phyloP scores from a whole-genome alignment of 148 eudicot genomes.

The Rhododendron molle region DNA sequence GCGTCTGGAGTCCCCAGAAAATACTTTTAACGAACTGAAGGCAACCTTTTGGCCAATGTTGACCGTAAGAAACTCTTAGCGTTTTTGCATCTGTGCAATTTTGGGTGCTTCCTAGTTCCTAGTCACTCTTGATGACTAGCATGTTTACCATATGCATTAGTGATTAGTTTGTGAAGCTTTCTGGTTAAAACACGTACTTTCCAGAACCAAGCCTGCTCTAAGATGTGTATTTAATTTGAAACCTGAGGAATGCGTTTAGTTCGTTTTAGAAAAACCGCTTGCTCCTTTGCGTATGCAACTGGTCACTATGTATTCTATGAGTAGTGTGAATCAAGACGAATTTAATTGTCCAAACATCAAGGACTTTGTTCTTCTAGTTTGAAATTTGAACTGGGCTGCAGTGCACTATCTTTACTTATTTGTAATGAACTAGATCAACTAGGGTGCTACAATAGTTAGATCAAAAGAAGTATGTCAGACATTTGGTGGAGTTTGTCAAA shows the following conservation, averaged over 20 bases:
- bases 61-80: constrained; percentile 48
- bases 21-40: constrained; percentile 47
- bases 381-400: not conserved
- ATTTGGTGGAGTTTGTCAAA: not conserved
- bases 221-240: not conserved
- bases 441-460: not conserved
- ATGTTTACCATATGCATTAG: not conserved
- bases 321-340: not conserved
- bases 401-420: not conserved
- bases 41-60: constrained; percentile 80
- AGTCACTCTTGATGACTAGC: not conserved
- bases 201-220: not conserved
- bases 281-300: not conserved
- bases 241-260: not conserved
- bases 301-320: not conserved
- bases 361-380: not conserved
- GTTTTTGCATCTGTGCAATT: not conserved
- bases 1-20: constrained; percentile 64
- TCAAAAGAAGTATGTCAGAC: not conserved
- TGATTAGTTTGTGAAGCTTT: not conserved
- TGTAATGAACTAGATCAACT: not conserved
- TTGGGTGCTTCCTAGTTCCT: not conserved
- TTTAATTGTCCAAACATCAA: not conserved
- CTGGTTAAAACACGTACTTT: not conserved
- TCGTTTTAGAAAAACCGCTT: not conserved